Percentiles rank a stretch among this genome's conserved stretches.
These are phyloP conservation scores for Parathielavia appendiculata DNA, from an alignment of 495 filamentous ascomycete genomes.

Conservation along the genomic window DNA sequence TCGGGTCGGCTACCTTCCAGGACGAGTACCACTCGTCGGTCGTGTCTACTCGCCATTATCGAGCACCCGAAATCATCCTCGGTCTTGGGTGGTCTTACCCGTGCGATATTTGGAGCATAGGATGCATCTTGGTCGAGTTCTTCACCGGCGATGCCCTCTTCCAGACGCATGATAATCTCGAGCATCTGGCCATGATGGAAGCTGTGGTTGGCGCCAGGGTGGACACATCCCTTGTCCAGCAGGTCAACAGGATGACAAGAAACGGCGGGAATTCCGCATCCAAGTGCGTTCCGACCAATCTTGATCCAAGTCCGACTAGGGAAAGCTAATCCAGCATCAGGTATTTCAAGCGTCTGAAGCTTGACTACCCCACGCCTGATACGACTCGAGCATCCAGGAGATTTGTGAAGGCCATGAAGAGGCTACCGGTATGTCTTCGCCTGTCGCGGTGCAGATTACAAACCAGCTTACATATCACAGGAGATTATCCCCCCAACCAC, in stretches of 20 bases:
- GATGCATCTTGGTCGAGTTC: conserved; percentile 98
- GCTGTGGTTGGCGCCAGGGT: conserved; percentile 70
- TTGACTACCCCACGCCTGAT: conserved; percentile 84
- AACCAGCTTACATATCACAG: conserved; percentile 47
- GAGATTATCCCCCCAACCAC: conserved; percentile 81
- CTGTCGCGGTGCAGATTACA: neutral
- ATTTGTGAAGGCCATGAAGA: conserved; percentile 95
- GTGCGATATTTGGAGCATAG: conserved; percentile 98
- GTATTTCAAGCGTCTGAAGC: conserved; percentile 76
- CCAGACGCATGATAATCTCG: conserved; percentile 96
- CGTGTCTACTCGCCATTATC: conserved; percentile 92
- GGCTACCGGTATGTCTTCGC: conserved; percentile 59
- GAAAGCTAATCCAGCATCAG: conserved; percentile 44
- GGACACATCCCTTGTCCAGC: conserved; percentile 67
- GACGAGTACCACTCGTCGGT: conserved; percentile 98
- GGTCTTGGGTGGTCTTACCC: conserved; percentile 96
- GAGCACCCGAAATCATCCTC: conserved; percentile 94
- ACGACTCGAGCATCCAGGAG: conserved; percentile 83
- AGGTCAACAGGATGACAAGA: conserved; percentile 62
- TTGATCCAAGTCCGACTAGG: neutral
- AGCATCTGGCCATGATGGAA: conserved; percentile 99
- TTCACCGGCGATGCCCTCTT: conserved; percentile 97
- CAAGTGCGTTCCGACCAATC: conserved; percentile 57
- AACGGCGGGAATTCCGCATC: conserved; percentile 69
- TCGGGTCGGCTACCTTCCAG: conserved; percentile 95